Evolutionary conservation across 2,329 filamentous ascomycete species (phyloP).

Genomic region (Leptographium flavum): DNA sequence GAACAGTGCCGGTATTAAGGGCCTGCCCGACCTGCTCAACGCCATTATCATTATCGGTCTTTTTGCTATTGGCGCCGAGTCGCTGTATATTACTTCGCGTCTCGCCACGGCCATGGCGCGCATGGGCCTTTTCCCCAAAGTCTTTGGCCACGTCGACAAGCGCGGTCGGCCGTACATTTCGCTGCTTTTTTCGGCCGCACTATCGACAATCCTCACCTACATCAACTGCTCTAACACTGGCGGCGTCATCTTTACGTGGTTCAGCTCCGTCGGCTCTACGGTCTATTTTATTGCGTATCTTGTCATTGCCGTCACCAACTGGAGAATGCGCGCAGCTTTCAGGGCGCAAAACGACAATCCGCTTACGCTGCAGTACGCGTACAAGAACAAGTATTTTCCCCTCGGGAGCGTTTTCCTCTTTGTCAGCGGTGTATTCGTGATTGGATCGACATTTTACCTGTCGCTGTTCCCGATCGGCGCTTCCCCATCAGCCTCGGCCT

Average conservation of each 20-base stretch:
- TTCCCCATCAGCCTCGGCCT: background rate
- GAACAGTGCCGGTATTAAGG: background rate
- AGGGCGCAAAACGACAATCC: background rate
- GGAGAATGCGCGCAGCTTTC: background rate
- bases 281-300: background rate
- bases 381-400: no score
- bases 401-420: background rate
- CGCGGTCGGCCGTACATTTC: background rate
- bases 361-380: background rate
- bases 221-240: conserved; percentile 1
- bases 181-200: background rate
- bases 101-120: background rate
- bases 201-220: conserved; percentile 1
- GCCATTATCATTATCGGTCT: background rate
- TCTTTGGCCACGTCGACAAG: background rate
- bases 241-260: background rate
- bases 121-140: background rate
- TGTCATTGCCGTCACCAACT: background rate
- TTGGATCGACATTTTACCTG: no score
- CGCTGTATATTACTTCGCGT: background rate
- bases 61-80: background rate
- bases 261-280: background rate
- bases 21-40: background rate
- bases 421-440: background rate
- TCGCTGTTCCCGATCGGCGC: background rate